Evolutionary conservation across 2,329 filamentous ascomycete genomes (phyloP).

Genomic region (Coniochaeta sp.): DNA sequence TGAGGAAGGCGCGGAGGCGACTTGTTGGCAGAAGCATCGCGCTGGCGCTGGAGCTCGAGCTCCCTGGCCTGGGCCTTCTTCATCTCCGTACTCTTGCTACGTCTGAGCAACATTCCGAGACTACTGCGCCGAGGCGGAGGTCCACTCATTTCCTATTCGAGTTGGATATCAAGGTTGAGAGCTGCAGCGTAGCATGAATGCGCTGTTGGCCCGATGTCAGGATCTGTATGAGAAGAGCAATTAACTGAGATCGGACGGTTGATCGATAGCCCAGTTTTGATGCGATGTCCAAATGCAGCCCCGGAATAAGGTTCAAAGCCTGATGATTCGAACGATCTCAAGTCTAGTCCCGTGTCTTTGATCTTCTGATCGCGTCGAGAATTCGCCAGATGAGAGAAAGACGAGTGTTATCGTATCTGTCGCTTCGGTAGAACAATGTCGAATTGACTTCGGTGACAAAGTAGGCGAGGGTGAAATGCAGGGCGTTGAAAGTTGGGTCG

Average conservation of each 20-base stretch:
- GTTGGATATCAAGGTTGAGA: conserved; percentile 1
- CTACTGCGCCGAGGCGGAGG: conserved; percentile 32
- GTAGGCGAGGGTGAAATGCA: neutral
- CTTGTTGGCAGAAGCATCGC: conserved; percentile 36
- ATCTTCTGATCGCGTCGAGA: too few species aligned
- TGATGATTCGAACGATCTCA: too few species aligned
- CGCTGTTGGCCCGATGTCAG: neutral
- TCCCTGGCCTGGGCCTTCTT: conserved; percentile 52
- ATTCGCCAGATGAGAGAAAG: too few species aligned
- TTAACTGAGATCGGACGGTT: neutral
- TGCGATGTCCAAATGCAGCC: neutral
- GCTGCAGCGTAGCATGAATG: conserved; percentile 8
- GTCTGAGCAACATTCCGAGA: conserved; percentile 55
- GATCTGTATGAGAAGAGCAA: neutral
- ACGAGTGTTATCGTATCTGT: too few species aligned
- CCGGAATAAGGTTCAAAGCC: too few species aligned
- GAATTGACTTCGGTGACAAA: neutral
- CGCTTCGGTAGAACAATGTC: neutral
- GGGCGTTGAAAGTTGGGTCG: neutral
- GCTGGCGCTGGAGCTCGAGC: conserved; percentile 43
- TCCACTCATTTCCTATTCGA: conserved; percentile 23
- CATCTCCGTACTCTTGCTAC: conserved; percentile 60
- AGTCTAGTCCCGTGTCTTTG: too few species aligned
- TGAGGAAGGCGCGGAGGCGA: conserved; percentile 44
- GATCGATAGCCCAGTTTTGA: neutral